These are phyloP conservation scores for Rasamsonia emersonii DNA, from an alignment of 2,329 filamentous ascomycete species.

Conservation along the genomic window DNA sequence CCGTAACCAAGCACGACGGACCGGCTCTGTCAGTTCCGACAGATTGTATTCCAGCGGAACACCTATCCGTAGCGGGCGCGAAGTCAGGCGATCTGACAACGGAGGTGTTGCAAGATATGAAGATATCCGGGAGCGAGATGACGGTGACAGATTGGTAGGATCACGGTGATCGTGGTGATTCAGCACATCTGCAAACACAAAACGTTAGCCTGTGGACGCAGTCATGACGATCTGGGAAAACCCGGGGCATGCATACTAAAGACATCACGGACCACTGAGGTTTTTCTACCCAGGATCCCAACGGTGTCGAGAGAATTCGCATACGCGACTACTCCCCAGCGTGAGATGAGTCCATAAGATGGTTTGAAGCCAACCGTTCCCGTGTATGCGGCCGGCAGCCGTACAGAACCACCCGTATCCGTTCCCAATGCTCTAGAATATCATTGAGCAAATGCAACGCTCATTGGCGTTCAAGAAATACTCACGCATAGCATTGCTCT, in stretches of 20 bases:
- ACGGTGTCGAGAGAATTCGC: slow-evolving; percentile 91
- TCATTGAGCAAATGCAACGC: slow-evolving; percentile 6
- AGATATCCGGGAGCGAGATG: slow-evolving; percentile 45
- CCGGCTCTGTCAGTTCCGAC: slow-evolving; percentile 60
- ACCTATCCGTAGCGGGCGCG: slow-evolving; percentile 42
- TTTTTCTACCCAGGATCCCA: slow-evolving; percentile 58
- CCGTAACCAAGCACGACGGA: slow-evolving; percentile 61
- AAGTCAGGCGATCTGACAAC: slow-evolving; percentile 17
- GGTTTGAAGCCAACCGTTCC: slow-evolving; percentile 82
- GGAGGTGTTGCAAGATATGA: slow-evolving; percentile 32
- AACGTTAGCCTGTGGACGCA: slow-evolving; percentile 4
- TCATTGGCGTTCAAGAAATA: slow-evolving; percentile 9
- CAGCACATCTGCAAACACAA: slow-evolving; percentile 34
- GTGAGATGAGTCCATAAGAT: slow-evolving; percentile 77
- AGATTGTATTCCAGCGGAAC: slow-evolving; percentile 78
- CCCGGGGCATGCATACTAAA: slow-evolving; percentile 33
- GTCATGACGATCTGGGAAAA: neutral
- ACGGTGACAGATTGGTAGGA: slow-evolving; percentile 59
- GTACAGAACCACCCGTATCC: slow-evolving; percentile 84
- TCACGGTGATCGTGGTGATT: slow-evolving; percentile 60
- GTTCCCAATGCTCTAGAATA: slow-evolving; percentile 66
- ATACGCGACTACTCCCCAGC: slow-evolving; percentile 82
- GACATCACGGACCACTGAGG: slow-evolving; percentile 44
- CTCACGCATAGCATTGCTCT: slow-evolving; percentile 51
- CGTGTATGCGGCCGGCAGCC: slow-evolving; percentile 80